phyloP scores from a whole-genome alignment of 495 filamentous ascomycete species.

The Talaromyces proteolyticus region DNA sequence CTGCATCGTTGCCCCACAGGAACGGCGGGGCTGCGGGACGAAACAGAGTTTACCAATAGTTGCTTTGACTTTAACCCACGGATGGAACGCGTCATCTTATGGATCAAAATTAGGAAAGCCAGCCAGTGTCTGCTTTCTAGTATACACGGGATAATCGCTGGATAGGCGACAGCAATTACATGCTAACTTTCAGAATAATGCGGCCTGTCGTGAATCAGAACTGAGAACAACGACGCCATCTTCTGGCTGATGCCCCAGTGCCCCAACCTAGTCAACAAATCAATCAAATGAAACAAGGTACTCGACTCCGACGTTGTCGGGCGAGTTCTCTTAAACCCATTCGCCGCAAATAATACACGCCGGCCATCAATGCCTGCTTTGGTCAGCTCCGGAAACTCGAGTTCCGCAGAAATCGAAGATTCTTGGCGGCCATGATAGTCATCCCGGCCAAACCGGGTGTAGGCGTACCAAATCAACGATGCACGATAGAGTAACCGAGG shows the following conservation, averaged over 20 bases:
- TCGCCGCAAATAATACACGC: slow-evolving; percentile 11
- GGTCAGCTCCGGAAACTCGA: neutral
- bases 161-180: too few relatives aligned
- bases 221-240: slow-evolving; percentile 10
- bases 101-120: too few relatives aligned
- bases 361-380: slow-evolving; percentile 13
- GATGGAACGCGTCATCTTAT: too few relatives aligned
- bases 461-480: slow-evolving; percentile 10
- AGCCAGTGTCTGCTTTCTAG: too few relatives aligned
- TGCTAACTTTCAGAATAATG: too few relatives aligned
- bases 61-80: too few relatives aligned
- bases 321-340: slow-evolving; percentile 9
- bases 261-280: neutral
- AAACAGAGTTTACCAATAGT: too few relatives aligned
- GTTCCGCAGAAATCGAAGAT: neutral
- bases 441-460: slow-evolving; percentile 17
- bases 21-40: too few relatives aligned
- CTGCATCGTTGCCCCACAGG: too few relatives aligned
- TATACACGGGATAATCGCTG: too few relatives aligned
- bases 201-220: slow-evolving; percentile 6
- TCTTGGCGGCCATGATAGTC: too few relatives aligned
- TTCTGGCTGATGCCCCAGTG: slow-evolving; percentile 11
- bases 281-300: slow-evolving; percentile 1
- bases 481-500: slow-evolving; percentile 13
- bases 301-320: neutral